These are phyloP conservation scores for Peronospora destructor DNA, from an alignment of 352 stramenopile genomes.

Conservation along the genomic window DNA sequence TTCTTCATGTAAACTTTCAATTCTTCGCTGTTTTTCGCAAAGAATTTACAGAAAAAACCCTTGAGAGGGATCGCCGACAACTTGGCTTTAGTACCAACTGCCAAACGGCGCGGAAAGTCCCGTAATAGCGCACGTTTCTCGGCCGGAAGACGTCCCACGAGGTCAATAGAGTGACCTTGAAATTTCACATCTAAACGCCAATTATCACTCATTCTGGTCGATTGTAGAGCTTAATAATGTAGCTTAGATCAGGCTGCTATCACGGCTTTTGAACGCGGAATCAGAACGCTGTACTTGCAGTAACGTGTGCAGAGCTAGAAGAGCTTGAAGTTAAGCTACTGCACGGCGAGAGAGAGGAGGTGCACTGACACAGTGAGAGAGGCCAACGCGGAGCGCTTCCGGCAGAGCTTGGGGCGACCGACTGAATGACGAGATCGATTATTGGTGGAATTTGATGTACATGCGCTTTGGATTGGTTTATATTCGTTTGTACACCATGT, in stretches of 20 bases:
- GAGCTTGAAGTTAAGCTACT: not conserved
- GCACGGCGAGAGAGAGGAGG: not conserved
- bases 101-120: slow-evolving; percentile 73
- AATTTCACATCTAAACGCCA: slow-evolving; percentile 85
- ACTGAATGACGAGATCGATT: slow-evolving; percentile 1
- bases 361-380: slow-evolving; percentile 12
- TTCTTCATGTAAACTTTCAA: slow-evolving; percentile 87
- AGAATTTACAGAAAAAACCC: slow-evolving; percentile 87
- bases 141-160: slow-evolving; percentile 67
- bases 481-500: slow-evolving; percentile 5
- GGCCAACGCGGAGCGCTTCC: slow-evolving; percentile 12
- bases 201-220: slow-evolving; percentile 48
- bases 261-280: slow-evolving; percentile 2
- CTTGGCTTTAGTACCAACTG: slow-evolving; percentile 72
- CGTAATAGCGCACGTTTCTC: slow-evolving; percentile 74
- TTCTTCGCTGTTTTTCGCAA: slow-evolving; percentile 76
- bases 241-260: not conserved
- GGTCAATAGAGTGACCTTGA: slow-evolving; percentile 57
- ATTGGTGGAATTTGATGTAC: slow-evolving; percentile 24
- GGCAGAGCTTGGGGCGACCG: slow-evolving; percentile 13
- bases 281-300: slow-evolving; percentile 5
- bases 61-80: slow-evolving; percentile 74
- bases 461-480: slow-evolving; percentile 16
- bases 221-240: not conserved
- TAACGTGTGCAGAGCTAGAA: not conserved